Conservation (phyloP, 768 basidiomycete genomes). For the Cyclocybe aegerita region DNA sequence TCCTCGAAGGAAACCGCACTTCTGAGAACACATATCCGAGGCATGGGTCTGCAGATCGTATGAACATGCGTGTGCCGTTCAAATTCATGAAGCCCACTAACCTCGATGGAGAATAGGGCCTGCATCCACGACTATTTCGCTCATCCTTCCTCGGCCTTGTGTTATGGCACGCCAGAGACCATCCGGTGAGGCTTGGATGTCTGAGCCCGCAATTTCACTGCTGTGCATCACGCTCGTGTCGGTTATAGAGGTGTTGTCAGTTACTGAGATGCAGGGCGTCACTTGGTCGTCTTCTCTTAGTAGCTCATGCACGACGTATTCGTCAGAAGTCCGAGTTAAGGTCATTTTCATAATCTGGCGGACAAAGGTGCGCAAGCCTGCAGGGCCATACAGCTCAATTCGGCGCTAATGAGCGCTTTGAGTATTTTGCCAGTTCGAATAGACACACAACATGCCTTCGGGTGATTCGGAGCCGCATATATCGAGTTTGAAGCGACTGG, state of each 20-base stretch:
- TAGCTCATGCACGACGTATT: constrained; percentile 79
- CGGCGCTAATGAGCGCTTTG: constrained; percentile 36
- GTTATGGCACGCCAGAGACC: constrained; percentile 69
- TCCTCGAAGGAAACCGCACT: constrained; percentile 45
- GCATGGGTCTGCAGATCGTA: constrained; percentile 57
- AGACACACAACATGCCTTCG: constrained; percentile 15
- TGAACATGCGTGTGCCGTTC: background rate
- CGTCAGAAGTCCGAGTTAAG: constrained; percentile 53
- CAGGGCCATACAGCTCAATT: constrained; percentile 78
- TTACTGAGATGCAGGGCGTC: constrained; percentile 45
- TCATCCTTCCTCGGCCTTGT: constrained; percentile 32
- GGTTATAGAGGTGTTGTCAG: constrained; percentile 9
- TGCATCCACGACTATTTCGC: constrained; percentile 61
- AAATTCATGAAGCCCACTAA: constrained; percentile 26
- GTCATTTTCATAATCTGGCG: constrained; percentile 73
- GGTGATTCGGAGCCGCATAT: constrained; percentile 14
- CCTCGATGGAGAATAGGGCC: constrained; percentile 79
- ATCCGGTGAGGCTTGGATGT: constrained; percentile 51
- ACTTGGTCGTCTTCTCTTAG: constrained; percentile 52
- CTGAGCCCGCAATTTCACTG: constrained; percentile 63
- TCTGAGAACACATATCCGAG: constrained; percentile 79
- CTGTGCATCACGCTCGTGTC: constrained; percentile 46
- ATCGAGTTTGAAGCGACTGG: constrained; percentile 26
- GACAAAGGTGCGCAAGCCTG: constrained; percentile 73
- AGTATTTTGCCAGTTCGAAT: background rate